Conservation (phyloP, 2,329 filamentous ascomycete genomes). For the Pseudopithomyces chartarum region DNA sequence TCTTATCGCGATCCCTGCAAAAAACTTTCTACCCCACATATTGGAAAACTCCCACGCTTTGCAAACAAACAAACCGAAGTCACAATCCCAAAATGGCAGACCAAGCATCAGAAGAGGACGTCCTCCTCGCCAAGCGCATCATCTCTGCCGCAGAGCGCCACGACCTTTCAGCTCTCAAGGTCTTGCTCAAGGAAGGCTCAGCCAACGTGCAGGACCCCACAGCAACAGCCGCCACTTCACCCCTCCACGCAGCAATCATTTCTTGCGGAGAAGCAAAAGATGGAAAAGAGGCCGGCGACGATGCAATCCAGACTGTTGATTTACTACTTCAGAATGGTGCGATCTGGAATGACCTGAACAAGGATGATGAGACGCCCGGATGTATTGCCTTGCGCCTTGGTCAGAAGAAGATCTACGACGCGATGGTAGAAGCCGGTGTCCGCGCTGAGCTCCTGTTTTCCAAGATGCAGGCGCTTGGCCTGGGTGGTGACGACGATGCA, state of each 20-base stretch:
- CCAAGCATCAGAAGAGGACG: conserved; percentile 41
- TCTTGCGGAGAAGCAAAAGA: conserved; percentile 26
- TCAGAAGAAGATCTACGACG: conserved; percentile 42
- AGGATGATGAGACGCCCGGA: conserved; percentile 45
- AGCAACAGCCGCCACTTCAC: conserved; percentile 39
- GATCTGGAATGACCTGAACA: conserved; percentile 47
- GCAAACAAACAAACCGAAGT: conserved; percentile 2
- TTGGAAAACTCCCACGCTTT: conserved; percentile 3
- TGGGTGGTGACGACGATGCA: conserved; percentile 26
- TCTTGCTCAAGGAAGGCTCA: conserved; percentile 43
- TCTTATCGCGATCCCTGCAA: conserved; percentile 16
- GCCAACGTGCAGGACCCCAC: conserved; percentile 45
- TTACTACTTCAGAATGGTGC: conserved; percentile 43
- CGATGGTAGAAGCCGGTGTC: conserved; percentile 45
- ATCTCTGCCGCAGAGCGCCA: conserved; percentile 43
- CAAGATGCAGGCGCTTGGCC: conserved; percentile 38
- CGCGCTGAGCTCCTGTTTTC: conserved; percentile 43
- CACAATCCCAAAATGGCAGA: conserved; percentile 26
- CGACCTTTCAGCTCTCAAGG: conserved; percentile 37
- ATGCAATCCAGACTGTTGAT: conserved; percentile 36
- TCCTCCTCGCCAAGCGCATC: conserved; percentile 44
- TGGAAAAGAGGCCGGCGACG: conserved; percentile 23
- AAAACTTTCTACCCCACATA: conserved; percentile 12
- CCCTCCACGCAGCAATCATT: conserved; percentile 42
- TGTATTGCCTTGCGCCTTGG: conserved; percentile 41